Evolutionary conservation across 179 eudicot species (phyloP).

Genomic region (Corrigiola litoralis): DNA sequence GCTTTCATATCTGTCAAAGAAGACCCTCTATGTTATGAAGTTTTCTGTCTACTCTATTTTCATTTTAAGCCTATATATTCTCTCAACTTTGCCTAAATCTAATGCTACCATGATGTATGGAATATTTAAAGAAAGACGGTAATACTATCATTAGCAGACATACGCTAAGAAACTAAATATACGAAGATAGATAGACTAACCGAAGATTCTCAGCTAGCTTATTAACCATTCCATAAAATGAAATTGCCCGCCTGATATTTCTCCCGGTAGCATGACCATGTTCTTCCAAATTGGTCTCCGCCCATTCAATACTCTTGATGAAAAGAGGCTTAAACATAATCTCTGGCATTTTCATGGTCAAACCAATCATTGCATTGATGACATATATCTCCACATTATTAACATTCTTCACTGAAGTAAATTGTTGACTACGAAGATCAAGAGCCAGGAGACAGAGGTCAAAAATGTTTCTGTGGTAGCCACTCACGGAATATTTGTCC

Average conservation of each 20-base stretch:
- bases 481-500: slow-evolving; percentile 67
- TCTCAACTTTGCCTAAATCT: no score
- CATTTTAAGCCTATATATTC: no score
- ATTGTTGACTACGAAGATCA: slow-evolving; percentile 75
- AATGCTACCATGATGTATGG: no score
- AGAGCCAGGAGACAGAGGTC: slow-evolving; percentile 78
- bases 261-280: slow-evolving; percentile 26
- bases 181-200: slow-evolving; percentile 34
- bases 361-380: slow-evolving; percentile 47
- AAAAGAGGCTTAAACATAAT: slow-evolving; percentile 94
- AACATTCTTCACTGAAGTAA: slow-evolving; percentile 46
- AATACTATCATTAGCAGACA: no score
- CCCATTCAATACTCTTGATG: slow-evolving; percentile 81
- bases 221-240: slow-evolving; percentile 70
- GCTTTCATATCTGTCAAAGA: no score
- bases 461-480: slow-evolving; percentile 56
- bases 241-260: slow-evolving; percentile 52
- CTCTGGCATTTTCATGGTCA: slow-evolving; percentile 91
- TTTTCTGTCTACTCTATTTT: no score
- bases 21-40: no score
- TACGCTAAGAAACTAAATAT: no score
- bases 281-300: slow-evolving; percentile 44
- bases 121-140: no score
- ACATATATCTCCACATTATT: slow-evolving; percentile 63
- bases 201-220: slow-evolving; percentile 81